Evolutionary conservation across 1,284 basidiomycete genomes (phyloP), one percentile per base, ranked within the genome.

Genomic region (Somion occarium): DNA sequence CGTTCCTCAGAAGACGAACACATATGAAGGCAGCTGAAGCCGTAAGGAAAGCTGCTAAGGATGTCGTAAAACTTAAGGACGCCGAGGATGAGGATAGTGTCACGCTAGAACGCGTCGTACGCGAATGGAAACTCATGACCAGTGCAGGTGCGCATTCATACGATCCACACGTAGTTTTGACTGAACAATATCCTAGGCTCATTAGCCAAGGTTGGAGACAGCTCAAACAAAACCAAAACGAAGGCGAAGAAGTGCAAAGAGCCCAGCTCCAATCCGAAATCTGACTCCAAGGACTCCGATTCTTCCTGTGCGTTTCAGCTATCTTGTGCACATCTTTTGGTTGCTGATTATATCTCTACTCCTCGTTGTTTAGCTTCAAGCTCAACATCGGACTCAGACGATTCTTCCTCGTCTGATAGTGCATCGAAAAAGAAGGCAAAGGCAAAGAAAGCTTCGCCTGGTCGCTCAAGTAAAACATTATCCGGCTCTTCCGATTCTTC

Each of bases 1-100:
- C 79, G n/a, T 91, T 91, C 67, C 72, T 91, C 37, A 71, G 65
- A 51, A 77, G 79, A 58, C 79, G 75, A 46, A 73, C 76, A 1
- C 84, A 90, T 61, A 61, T 63, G 23, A 88, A 87, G 60, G 83
- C 80, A 19, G 83, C 85, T 13, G 71, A 77, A 48, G 82, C 83
- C 0, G 52, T 70, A 12, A 67, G 62, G 53, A 65, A 83, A 59
- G 84, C 85, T 20, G 84, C 76, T 15, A 81, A 79, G 65, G 71
- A 75, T 48, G 62, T 79, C 19, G 75, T 84, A 24, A 68, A 79
- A 22, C 67, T 85, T 30, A 79, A 82, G 54, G 82, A 84, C 53
- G 73, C 71, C 23, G 61, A 76, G 43, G 62, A 68, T 27, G 51
- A 67, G 20, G 69, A 76, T n/a, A 78, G 74, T 12, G 73, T 77